Percentiles rank a stretch among this genome's conserved stretches.
phyloP scores from a whole-genome alignment of 345 rosid species.

The Camelina hispida region DNA sequence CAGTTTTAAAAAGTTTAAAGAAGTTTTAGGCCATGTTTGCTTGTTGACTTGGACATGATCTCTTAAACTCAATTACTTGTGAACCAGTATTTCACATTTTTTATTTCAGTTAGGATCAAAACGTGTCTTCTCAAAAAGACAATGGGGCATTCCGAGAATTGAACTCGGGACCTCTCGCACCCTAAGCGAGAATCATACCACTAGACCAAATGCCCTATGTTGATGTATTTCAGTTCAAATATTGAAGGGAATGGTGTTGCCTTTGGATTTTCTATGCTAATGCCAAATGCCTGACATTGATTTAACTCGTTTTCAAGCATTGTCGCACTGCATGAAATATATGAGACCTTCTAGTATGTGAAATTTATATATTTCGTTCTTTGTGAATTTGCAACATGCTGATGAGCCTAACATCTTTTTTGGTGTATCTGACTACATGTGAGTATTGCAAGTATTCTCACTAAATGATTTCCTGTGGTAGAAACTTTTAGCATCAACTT shows the following conservation, averaged over 20 bases:
- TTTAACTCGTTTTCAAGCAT: slow-evolving; percentile 2
- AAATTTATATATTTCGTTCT: not conserved
- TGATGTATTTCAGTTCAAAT: slow-evolving; percentile 2
- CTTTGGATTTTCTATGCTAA: not conserved
- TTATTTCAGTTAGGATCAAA: not conserved
- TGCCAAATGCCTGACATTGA: not conserved
- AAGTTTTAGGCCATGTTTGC: not conserved
- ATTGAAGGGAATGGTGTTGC: not conserved
- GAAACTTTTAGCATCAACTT: not conserved
- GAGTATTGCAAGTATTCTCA: not conserved
- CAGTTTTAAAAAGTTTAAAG: not conserved
- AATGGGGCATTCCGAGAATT: slow-evolving; percentile 41
- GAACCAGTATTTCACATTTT: not conserved
- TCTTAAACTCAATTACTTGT: not conserved
- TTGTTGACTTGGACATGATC: not conserved
- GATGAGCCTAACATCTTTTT: not conserved
- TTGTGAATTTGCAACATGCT: not conserved
- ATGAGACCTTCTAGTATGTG: not conserved
- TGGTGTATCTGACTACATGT: not conserved
- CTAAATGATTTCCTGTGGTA: not conserved
- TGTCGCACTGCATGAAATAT: not conserved
- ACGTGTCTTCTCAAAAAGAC: not conserved
- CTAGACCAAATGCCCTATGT: slow-evolving; percentile 41
- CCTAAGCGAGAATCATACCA: slow-evolving; percentile 49
- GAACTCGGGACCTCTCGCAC: slow-evolving; percentile 47